A percentile compares a stretch with the other conserved stretches of the same genome.
Conservation (phyloP, 345 rosid species). For the Moricandia moricandioides region DNA sequence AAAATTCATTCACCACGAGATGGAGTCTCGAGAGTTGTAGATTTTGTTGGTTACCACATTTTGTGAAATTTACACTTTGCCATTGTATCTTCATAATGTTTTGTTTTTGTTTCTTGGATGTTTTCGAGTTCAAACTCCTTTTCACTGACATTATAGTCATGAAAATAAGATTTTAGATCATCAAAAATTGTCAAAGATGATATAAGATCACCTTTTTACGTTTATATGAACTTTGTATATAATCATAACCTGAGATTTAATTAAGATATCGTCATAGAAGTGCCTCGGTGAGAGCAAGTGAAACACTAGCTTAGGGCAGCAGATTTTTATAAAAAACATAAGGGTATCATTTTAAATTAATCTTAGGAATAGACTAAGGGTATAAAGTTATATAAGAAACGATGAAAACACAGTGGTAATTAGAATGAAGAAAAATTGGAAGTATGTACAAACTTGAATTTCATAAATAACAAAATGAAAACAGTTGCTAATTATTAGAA, state of each 20-base stretch:
- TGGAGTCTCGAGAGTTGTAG: background rate
- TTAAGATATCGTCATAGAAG: background rate
- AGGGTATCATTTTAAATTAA: too few relatives aligned
- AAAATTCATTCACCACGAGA: background rate
- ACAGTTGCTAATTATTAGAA: too few relatives aligned
- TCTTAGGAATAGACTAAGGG: too few relatives aligned
- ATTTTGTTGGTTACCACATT: background rate
- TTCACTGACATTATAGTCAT: background rate
- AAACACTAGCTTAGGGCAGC: too few relatives aligned
- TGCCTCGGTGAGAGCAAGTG: too few relatives aligned
- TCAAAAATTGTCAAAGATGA: background rate
- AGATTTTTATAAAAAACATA: too few relatives aligned
- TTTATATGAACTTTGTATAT: background rate
- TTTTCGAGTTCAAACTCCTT: background rate
- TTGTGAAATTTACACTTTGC: background rate
- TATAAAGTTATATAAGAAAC: too few relatives aligned
- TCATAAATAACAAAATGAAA: too few relatives aligned
- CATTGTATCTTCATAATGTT: background rate
- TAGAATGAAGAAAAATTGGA: too few relatives aligned
- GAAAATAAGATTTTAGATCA: background rate
- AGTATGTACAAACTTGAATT: too few relatives aligned
- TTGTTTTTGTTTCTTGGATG: background rate
- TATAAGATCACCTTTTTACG: background rate
- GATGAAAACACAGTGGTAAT: too few relatives aligned
- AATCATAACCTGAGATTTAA: background rate